Percentiles rank a stretch among this genome's conserved stretches.
Evolutionary conservation across 2,329 filamentous ascomycete species (phyloP).

Genomic region (Calonectria pteridis): DNA sequence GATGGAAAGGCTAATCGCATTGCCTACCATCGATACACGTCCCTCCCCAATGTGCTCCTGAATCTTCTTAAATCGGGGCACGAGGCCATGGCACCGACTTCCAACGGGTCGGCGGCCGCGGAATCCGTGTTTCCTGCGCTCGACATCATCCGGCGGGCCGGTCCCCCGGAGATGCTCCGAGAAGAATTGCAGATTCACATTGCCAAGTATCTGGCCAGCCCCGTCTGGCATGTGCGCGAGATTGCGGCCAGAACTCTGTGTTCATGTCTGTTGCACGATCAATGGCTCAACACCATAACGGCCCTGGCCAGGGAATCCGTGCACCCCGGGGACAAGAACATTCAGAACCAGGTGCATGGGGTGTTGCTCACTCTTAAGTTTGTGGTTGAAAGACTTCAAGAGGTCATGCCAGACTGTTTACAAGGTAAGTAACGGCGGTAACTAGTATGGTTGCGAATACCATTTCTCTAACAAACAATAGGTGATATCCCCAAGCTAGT

Average conservation of each 20-base stretch:
- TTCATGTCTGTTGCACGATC: constrained; percentile 67
- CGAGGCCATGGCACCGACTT: constrained; percentile 55
- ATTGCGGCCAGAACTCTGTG: constrained; percentile 82
- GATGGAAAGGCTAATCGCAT: constrained; percentile 74
- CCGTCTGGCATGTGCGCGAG: constrained; percentile 84
- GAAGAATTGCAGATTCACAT: constrained; percentile 70
- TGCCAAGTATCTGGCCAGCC: constrained; percentile 72
- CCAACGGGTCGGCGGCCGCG: constrained; percentile 56
- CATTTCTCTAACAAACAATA: constrained; percentile 35
- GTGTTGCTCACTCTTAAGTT: constrained; percentile 68
- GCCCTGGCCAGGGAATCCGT: constrained; percentile 51
- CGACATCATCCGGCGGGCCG: constrained; percentile 82
- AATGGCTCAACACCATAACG: constrained; percentile 60
- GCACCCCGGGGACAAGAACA: constrained; percentile 39
- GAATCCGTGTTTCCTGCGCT: constrained; percentile 86
- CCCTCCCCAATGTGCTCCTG: constrained; percentile 73
- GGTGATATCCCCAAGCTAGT: constrained; percentile 48
- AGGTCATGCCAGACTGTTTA: constrained; percentile 59
- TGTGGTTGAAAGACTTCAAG: constrained; percentile 65
- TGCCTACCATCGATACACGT: constrained; percentile 77
- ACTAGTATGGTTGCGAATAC: neutral
- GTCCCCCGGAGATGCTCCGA: constrained; percentile 70
- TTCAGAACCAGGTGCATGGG: constrained; percentile 70
- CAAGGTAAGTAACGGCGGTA: constrained; percentile 51
- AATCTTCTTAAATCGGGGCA: constrained; percentile 69